Base-by-base conservation (phyloP, 257 asterid species). In the Nicotiana obtusifolia region DNA sequence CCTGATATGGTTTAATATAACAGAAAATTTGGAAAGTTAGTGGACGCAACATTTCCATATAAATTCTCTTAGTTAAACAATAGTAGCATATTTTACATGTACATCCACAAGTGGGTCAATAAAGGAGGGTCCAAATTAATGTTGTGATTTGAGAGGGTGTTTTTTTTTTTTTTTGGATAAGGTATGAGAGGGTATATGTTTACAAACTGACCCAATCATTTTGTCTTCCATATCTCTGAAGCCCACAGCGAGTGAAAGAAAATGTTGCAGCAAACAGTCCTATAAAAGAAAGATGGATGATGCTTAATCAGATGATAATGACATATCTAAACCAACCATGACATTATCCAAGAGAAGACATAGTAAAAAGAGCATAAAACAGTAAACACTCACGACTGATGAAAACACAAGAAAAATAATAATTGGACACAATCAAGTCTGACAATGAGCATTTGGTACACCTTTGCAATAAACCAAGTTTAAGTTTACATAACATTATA, bases 171-270 rank as follows among this genome's bases (percentile, higher is more conserved):
- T 2, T 41, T 8, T 41, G 9, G 49, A 9, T 2, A 41, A 41
- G 49, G 49, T 41, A 9, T 75, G 26, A 54, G 78, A 81, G 57
- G 9, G 33, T n/a, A 28, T 60, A 75, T 28, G 47, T 17, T 54
- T 20, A 75, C 82, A 73, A 76, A 91, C 99, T 90, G 80, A 95
- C 99, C 99, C 96, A 91, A 88, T 95, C 99, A 76, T 90, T 89
- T 88, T 78, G 86, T 89, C 85, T 85, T 78, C 97, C 91, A 82
- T 95, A 93, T 77, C 93, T 90, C 88, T 94, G 95, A 59, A 94
- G 53, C 82, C 95, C 97, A 87, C 99, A 93, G 31, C 89, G 89
- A 62, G 98, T 73, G 79, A 92, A 91, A 79, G 95, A 89, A 88
- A 93, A 93, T 33, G 91, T 83, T 53, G 96, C 97, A 78, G 93